phyloP scores from a whole-genome alignment of 768 basidiomycete species.

The Pholiota conissans region DNA sequence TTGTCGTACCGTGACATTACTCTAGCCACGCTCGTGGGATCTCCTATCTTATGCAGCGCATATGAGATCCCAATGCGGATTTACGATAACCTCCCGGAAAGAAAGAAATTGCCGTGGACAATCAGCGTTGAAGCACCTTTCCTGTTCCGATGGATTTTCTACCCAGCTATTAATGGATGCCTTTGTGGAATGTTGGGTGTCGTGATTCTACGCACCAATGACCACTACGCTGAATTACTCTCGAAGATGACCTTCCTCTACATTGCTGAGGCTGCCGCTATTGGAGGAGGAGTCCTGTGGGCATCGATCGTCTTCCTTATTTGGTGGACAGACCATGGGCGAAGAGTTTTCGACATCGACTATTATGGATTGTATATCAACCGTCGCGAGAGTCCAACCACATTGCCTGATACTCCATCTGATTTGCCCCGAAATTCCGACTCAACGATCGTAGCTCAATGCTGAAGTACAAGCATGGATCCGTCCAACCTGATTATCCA shows the following conservation, averaged over 20 bases:
- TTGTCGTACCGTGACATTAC: background rate
- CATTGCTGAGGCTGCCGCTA: background rate
- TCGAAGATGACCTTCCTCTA: background rate
- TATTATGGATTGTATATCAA: too few species aligned
- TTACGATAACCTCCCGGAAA: background rate
- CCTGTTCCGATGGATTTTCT: background rate
- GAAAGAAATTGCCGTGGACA: background rate
- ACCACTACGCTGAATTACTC: background rate
- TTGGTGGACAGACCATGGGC: too few species aligned
- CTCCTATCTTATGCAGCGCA: background rate
- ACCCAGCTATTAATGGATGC: background rate
- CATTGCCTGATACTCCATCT: too few species aligned
- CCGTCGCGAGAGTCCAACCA: too few species aligned
- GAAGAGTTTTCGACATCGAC: too few species aligned
- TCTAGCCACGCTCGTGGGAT: background rate
- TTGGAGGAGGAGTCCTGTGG: background rate
- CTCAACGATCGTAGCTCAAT: too few species aligned
- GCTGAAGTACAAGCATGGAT: too few species aligned
- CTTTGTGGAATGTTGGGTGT: background rate
- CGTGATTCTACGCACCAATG: background rate
- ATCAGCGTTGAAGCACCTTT: background rate
- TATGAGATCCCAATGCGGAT: background rate
- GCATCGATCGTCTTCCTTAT: too few species aligned
- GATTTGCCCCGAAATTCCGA: too few species aligned
- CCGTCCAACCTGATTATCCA: too few species aligned